Evolutionary conservation across 2,329 filamentous ascomycete species (phyloP), one percentile per base, ranked within the genome.

Genomic region (Colletotrichum agaves): DNA sequence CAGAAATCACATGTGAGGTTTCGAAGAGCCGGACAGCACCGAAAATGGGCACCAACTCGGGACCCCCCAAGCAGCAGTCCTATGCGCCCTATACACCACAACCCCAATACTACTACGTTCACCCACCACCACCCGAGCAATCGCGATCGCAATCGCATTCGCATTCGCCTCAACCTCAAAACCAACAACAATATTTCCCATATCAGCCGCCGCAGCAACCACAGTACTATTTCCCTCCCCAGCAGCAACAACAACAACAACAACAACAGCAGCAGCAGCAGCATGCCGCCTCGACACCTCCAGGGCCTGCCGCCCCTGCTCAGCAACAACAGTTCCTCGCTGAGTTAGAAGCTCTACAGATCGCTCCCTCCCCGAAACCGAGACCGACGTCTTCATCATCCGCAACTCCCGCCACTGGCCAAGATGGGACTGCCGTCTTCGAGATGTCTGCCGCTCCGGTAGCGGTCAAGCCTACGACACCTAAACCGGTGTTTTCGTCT

Each of bases 271-370:
- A 55, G 12, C 60, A 67, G 7, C 60, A 33, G 15, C 64, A 63
- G 23, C 44, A 67, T 52, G 64, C 59, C 35, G 37, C 58, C 5
- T 13, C 37, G 21, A 5, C 52, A 5, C 1, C 15, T 19, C 11
- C 21, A 44, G 50, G n/a, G n/a, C 46, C 33, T 4, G 35, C 33
- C 13, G 3, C 27, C 31, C 17, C 64, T n/a, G n/a, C 53, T 8
- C 49, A 31, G 1, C 63, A 61, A 46, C 67, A 69, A 44, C 52
- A 64, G 3, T 69, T 66, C 53, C 46, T 70, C 46, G 70, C 69
- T 59, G 70, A 70, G 53, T 47, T 71, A 33, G 70, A 70, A 33
- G 63, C 50, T 53, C 49, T 67, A 27, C 39, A 41, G 6, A 4
- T 27, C 61, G 31, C 43, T 4, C n/a, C 17, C 5, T 12, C 35